Percentiles rank a stretch among this genome's conserved stretches.
These are phyloP conservation scores for Amanita thiersii DNA, from an alignment of 768 basidiomycete species.

Conservation along the genomic window DNA sequence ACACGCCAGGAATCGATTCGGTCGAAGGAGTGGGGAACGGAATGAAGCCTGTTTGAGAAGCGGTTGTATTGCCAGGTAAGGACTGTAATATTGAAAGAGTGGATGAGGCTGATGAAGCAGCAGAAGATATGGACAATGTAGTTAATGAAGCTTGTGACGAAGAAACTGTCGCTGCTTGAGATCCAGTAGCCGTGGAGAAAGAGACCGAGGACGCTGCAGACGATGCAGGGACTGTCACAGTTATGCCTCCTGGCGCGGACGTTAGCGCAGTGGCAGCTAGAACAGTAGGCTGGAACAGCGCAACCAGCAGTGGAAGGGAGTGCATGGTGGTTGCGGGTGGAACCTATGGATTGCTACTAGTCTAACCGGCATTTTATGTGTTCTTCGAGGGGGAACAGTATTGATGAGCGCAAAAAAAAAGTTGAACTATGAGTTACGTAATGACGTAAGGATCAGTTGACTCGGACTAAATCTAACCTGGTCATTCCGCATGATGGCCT, in stretches of 20 bases:
- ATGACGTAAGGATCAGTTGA: constrained; percentile 1
- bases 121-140: constrained; percentile 4
- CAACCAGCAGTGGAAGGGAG: constrained; percentile 2
- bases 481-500: neutral
- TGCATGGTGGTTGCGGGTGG: neutral
- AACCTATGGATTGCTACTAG: no score
- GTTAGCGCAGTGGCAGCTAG: constrained; percentile 9
- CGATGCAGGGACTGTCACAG: neutral
- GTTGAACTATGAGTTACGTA: constrained; percentile 1
- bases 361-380: no score
- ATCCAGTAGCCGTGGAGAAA: no score
- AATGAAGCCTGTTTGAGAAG: constrained; percentile 32
- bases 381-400: no score
- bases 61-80: neutral
- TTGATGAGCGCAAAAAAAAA: neutral
- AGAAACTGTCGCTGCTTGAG: no score
- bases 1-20: constrained; percentile 42
- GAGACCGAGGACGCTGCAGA: neutral
- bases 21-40: constrained; percentile 58
- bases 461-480: neutral
- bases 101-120: neutral
- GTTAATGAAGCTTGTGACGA: constrained; percentile 12
- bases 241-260: neutral
- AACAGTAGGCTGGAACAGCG: neutral
- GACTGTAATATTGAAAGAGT: neutral